Base-by-base conservation (phyloP, 139 green algal genomes). In the Micromonas pusilla region DNA sequence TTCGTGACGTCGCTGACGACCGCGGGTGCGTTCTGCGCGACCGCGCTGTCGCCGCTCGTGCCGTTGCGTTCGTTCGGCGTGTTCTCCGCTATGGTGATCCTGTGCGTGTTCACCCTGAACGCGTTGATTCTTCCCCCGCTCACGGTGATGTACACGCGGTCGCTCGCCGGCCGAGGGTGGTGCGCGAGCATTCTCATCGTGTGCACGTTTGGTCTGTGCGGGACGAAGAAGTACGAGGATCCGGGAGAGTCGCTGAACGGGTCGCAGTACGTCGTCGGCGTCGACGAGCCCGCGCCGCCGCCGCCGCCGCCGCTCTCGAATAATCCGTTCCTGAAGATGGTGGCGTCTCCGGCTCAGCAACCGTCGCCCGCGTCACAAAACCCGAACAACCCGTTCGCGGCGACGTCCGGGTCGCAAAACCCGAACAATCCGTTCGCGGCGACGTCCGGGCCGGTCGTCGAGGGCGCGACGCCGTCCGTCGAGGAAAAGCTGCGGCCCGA, bases 1-100 rank as follows among this genome's bases (percentile, higher is more conserved):
- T 82, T 87, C 38, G 66, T 84, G 9, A 87, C 83, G 19, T 84
- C 79, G 25, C 64, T 84, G 30, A 87, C 83, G 23, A 87, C 83
- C 4, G 66, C 74, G 21, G 70, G 65, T 1, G 76, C 79, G 9
- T 87, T 87, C 52, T 78, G 84, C 34, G 67, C 80, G 2, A 87
- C 83, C 34, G 70, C 77, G 39, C 39, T 75, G 2, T 80, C 76
- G 20, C 36, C 38, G 38, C 63, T 87, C 34, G 83, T 85, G 53
- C 80, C 80, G 32, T 78, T 87, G 63, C 38, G 63, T 26, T 68
- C 79, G 25, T 87, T 87, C 31, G 83, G 83, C 39, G 79, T 87
- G 31, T 87, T 81, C 70, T 79, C 83, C 21, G 78, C 70, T 21
- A 57, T 84, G 28, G 78, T 73, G 37, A 84, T 87, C 37, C 52